These are phyloP conservation scores for Nemania sp. DNA, from an alignment of 2,329 filamentous ascomycete species.

Conservation along the genomic window DNA sequence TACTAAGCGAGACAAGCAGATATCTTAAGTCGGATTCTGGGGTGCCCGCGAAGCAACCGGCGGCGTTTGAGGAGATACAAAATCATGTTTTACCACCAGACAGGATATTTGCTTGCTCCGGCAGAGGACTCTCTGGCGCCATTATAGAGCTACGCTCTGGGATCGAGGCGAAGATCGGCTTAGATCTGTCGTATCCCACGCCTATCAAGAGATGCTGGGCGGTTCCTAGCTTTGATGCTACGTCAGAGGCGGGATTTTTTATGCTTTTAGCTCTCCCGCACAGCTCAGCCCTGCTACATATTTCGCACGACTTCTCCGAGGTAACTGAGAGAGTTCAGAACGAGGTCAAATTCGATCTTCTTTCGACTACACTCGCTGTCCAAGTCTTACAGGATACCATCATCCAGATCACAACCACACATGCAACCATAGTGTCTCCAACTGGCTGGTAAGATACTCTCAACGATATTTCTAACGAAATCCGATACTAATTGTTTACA, in stretches of 20 bases:
- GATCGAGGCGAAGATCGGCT: conserved; percentile 67
- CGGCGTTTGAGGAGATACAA: conserved; percentile 33
- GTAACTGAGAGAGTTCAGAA: conserved; percentile 50
- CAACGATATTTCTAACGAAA: conserved; percentile 14
- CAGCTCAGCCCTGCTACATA: conserved; percentile 52
- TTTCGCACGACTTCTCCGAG: conserved; percentile 54
- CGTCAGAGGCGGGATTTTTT: conserved; percentile 41
- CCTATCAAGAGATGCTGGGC: conserved; percentile 60
- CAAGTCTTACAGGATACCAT: conserved; percentile 45
- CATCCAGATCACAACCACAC: conserved; percentile 60
- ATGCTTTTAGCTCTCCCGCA: conserved; percentile 56
- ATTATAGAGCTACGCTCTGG: conserved; percentile 73
- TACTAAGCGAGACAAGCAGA: conserved; percentile 44
- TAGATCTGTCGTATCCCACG: conserved; percentile 57
- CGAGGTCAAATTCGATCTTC: conserved; percentile 54
- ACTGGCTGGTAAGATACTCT: conserved; percentile 44
- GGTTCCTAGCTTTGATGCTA: conserved; percentile 42
- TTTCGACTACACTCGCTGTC: conserved; percentile 55
- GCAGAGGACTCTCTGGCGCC: conserved; percentile 64
- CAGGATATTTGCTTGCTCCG: conserved; percentile 68
- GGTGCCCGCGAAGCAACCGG: conserved; percentile 54
- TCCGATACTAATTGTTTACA: conserved; percentile 12
- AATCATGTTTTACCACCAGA: conserved; percentile 48
- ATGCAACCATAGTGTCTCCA: conserved; percentile 47
- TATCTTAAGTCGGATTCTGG: conserved; percentile 42